These are phyloP conservation scores for Mollisia scopiformis DNA, from an alignment of 2,329 filamentous ascomycete genomes.

Conservation along the genomic window DNA sequence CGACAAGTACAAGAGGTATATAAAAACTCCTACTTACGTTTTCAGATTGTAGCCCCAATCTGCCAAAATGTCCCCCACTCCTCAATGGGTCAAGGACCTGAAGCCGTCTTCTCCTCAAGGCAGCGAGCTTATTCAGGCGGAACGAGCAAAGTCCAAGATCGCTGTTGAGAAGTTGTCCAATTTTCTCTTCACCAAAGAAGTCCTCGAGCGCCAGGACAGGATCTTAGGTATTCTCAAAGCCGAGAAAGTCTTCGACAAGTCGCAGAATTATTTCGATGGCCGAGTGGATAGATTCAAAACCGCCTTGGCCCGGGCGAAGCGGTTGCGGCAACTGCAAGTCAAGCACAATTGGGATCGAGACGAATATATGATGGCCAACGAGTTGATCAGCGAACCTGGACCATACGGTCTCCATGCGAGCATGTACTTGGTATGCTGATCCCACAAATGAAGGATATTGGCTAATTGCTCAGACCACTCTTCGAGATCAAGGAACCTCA, in stretches of 20 bases:
- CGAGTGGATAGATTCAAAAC: slow-evolving; percentile 70
- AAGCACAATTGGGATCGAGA: slow-evolving; percentile 69
- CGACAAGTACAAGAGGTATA: slow-evolving; percentile 12
- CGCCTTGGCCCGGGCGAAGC: slow-evolving; percentile 72
- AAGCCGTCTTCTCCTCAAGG: slow-evolving; percentile 70
- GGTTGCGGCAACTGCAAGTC: slow-evolving; percentile 65
- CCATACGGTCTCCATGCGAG: slow-evolving; percentile 73
- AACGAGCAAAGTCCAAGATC: slow-evolving; percentile 69
- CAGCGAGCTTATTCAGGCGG: slow-evolving; percentile 67
- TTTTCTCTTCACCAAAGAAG: slow-evolving; percentile 70
- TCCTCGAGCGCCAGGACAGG: slow-evolving; percentile 60
- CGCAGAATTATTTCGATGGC: slow-evolving; percentile 75
- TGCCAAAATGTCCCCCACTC: slow-evolving; percentile 32
- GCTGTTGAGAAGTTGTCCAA: slow-evolving; percentile 68
- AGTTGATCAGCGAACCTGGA: slow-evolving; percentile 72
- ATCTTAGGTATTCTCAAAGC: slow-evolving; percentile 67
- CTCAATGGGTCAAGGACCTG: slow-evolving; percentile 67
- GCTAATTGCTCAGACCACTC: slow-evolving; percentile 55
- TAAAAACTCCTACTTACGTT: slow-evolving; percentile 3
- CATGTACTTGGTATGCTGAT: slow-evolving; percentile 63
- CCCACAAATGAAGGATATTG: not conserved
- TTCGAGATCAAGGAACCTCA: slow-evolving; percentile 71
- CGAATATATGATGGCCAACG: slow-evolving; percentile 66
- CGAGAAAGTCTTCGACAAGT: slow-evolving; percentile 77
- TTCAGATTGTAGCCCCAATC: not conserved